Base-by-base conservation (phyloP, 352 stramenopile genomes). In the Phytophthora hibernalis region DNA sequence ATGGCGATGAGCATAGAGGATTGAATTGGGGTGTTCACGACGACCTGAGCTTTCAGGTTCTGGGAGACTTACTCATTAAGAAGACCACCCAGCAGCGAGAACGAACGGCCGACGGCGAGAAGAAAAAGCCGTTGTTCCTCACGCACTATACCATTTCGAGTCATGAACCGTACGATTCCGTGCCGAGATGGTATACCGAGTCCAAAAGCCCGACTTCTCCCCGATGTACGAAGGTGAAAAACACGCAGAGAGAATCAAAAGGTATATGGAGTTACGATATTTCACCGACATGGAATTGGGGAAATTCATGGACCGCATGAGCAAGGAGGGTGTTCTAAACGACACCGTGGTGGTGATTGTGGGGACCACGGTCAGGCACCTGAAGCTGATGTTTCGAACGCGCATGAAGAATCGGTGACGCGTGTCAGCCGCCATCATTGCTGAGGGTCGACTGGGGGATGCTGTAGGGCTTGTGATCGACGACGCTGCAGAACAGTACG, bases 341-440 rank as follows among this genome's bases (percentile, higher is more conserved):
- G 74, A 91, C 35, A 91, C 82, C 1, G 80, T 91, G 20, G 80
- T 91, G 10, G 47, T 91, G 2, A 69, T 91, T 38, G 51, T 71
- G 5, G 82, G 80, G 82, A 91, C 45, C 82, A 91, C 35, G 82
- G 80, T 10, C 80, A 89, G 40, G 70, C 68, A 13, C 82, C 82
- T 0, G 82, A 91, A 70, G 44, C 54, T 10, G 75, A 80, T 11
- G 62, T 63, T 4, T 57, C 66, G 1, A 83, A 80, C n/a, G 48
- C 75, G 5, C 74, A 86, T 38, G 74, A 89, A 28, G 71, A 83
- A 42, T 75, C 72, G 1, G 58, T 68, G 1, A 87, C 74, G 12
- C 64, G 79, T 26, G 75, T 89, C 80, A 3, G 78, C 52, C 0
- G 68, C 79, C 18, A 44, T 89, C 21, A 82, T 88, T 37, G 82